Evolutionary conservation across 192 early-diverging fungal genomes (phyloP), one percentile per base, ranked within the genome.

Genomic region (Linnemannia exigua): DNA sequence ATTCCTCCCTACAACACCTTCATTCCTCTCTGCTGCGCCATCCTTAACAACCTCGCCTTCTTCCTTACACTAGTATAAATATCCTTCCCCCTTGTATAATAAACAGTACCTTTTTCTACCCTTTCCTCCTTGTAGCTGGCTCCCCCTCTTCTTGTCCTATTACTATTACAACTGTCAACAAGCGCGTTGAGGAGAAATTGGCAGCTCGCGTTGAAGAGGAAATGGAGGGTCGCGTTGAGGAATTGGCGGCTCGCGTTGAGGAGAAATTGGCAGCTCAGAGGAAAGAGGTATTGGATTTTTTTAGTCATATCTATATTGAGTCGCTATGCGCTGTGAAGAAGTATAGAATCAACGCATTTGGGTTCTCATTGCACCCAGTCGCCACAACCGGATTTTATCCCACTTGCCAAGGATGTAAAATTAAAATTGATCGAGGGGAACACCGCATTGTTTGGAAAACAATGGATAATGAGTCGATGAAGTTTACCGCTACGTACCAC

Each of bases 401-500:
- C 48, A 50, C 48, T 50, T 50, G 48, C 8, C 48, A 19, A 50
- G 48, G 48, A 50, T 50, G 48, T 14, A 50, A 50, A 50, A 50
- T 50, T 50, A 50, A 50, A 50, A 50, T 50, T 50, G 16, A 50
- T 50, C 7, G 61, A 31, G 61, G 22, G 33, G 61, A 12, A 35
- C 61, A 66, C 33, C 61, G n/a, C 61, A 66, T 66, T 25, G 61
- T 66, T 31, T 66, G 22, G 61, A n/a, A 66, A 66, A 66, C 61
- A 35, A 66, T 66, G 61, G 61, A 66, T 66, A 66, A 66, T 66
- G 61, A 66, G 61, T 25, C 33, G 33, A 66, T 7, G 61, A 66
- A 66, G 61, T 66, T 31, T 35, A 66, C 22, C 61, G 33, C 22
- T 8, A 66, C 61, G 9, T 66, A 66, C 61, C n/a, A 25, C 61